These are phyloP conservation scores for Mimosa bimucronata DNA, from an alignment of 306 rosid genomes.

Conservation along the genomic window DNA sequence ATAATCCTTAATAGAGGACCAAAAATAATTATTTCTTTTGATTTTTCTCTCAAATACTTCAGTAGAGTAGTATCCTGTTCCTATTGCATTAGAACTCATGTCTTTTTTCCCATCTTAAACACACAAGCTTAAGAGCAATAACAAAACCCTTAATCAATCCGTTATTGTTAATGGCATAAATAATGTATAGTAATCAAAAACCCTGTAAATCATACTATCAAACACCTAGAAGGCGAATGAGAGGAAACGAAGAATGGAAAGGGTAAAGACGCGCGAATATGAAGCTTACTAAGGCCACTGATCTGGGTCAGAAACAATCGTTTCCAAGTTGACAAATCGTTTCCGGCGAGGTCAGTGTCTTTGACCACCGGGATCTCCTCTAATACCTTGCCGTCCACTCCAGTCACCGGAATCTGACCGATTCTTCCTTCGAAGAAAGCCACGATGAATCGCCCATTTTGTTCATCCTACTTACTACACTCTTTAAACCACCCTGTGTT, in stretches of 20 bases:
- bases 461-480: constrained; percentile 79
- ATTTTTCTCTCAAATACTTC: too few species aligned
- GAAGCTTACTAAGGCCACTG: constrained; percentile 58
- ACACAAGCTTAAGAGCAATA: too few species aligned
- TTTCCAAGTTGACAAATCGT: constrained; percentile 76
- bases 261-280: background rate
- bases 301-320: constrained; percentile 75
- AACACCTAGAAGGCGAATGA: background rate
- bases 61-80: too few species aligned
- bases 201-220: background rate
- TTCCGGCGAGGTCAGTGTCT: constrained; percentile 61
- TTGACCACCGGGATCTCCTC: constrained; percentile 58
- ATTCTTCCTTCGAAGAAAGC: constrained; percentile 70
- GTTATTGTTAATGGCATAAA: too few species aligned
- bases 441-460: constrained; percentile 62
- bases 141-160: too few species aligned
- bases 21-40: too few species aligned
- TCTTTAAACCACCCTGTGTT: constrained; percentile 72
- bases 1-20: too few species aligned
- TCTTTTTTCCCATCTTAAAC: too few species aligned
- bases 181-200: background rate
- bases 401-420: constrained; percentile 55
- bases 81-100: too few species aligned
- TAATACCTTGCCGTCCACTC: constrained; percentile 27
- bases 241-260: too few species aligned